phyloP scores from a whole-genome alignment of 306 rosid species.

The Malus domestica region DNA sequence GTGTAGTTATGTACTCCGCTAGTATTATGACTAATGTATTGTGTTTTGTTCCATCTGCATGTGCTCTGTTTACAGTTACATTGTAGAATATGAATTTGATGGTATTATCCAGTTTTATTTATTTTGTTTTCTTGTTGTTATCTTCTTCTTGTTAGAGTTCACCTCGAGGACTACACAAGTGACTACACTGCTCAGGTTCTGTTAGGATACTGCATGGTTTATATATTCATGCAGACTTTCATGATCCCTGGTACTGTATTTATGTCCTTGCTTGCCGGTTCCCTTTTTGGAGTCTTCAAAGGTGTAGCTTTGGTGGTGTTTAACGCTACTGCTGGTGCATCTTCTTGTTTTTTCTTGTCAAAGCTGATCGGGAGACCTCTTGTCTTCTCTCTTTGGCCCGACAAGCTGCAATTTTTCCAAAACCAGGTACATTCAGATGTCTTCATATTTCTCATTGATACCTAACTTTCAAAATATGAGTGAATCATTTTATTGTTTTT shows the following conservation, averaged over 20 bases:
- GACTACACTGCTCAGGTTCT: constrained; percentile 97
- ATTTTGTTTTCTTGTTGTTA: background rate
- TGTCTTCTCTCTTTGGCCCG: constrained; percentile 75
- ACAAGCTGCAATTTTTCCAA: constrained; percentile 74
- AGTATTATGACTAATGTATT: background rate
- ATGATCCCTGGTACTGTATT: constrained; percentile 99
- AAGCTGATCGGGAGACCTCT: constrained; percentile 84
- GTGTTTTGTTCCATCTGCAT: background rate
- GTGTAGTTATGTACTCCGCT: background rate
- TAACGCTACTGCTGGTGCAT: constrained; percentile 92
- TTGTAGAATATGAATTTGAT: constrained; percentile 11
- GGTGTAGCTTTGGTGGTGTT: constrained; percentile 92
- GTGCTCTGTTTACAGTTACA: background rate
- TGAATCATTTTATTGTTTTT: background rate
- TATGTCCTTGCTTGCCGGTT: constrained; percentile 97
- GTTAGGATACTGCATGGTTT: constrained; percentile 90
- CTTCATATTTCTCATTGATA: background rate
- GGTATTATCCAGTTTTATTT: background rate
- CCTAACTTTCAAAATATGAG: background rate
- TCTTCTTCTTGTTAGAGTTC: constrained; percentile 49
- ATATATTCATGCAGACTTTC: constrained; percentile 98
- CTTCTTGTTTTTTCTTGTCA: constrained; percentile 87
- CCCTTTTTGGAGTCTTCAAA: constrained; percentile 80
- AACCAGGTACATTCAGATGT: constrained; percentile 46
- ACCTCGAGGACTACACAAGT: constrained; percentile 93